Evolutionary conservation across 73 alveolate genomes (phyloP).

Genomic region (Breviolum minutum): DNA sequence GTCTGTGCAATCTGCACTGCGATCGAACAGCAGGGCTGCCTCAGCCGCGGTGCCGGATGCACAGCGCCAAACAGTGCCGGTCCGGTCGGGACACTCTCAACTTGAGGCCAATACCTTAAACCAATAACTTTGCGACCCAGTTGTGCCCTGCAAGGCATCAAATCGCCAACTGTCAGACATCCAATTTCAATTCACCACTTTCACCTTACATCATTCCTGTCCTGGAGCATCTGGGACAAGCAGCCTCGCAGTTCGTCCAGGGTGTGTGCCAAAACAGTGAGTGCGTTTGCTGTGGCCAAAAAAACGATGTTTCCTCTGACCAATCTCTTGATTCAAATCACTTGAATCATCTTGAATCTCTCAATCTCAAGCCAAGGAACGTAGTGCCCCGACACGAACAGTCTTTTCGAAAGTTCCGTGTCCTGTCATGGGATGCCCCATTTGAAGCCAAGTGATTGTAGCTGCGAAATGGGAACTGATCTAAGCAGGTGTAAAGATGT

Average conservation of each 20-base stretch:
- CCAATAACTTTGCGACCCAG: slow-evolving; percentile 37
- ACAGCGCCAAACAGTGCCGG: background rate
- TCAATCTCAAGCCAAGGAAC: background rate
- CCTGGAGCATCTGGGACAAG: slow-evolving; percentile 11
- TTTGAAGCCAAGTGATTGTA: too few relatives aligned
- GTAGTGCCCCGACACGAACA: slow-evolving; percentile 26
- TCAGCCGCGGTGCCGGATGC: background rate
- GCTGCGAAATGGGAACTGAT: too few relatives aligned
- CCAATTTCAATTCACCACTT: too few relatives aligned
- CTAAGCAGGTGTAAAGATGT: too few relatives aligned
- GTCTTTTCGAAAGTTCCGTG: background rate
- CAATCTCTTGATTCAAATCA: too few relatives aligned
- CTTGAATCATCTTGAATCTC: too few relatives aligned
- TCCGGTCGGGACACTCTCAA: too few relatives aligned
- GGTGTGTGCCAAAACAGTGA: background rate
- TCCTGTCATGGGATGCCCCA: background rate
- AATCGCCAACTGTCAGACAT: too few relatives aligned
- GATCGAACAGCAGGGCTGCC: slow-evolving; percentile 27
- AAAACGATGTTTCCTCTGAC: too few relatives aligned
- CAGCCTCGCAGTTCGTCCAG: background rate
- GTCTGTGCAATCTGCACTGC: background rate
- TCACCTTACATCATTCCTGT: background rate
- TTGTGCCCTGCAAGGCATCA: background rate
- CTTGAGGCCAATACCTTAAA: background rate
- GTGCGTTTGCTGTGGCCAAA: too few relatives aligned